phyloP scores from a whole-genome alignment of 495 filamentous ascomycete genomes.

The Cetradonia linearis region DNA sequence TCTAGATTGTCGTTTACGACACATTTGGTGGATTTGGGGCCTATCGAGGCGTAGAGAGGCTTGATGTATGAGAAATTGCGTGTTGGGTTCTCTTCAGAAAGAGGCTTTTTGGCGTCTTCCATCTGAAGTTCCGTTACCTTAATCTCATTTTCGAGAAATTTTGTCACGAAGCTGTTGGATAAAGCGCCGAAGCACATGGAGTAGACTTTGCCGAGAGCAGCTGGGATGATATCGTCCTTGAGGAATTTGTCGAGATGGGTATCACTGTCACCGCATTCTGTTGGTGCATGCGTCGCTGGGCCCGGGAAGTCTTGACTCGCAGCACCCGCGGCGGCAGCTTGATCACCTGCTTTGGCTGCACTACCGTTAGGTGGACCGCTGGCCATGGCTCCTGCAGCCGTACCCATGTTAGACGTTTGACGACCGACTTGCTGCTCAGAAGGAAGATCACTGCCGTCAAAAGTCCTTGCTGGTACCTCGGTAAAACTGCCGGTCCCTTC shows the following conservation, averaged over 20 bases:
- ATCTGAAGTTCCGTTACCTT: conserved; percentile 80
- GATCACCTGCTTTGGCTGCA: conserved; percentile 43
- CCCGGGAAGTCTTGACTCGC: conserved; percentile 68
- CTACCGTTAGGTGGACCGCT: conserved; percentile 28
- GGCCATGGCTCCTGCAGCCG: conserved; percentile 32
- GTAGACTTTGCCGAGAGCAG: conserved; percentile 88
- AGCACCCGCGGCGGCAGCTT: conserved; percentile 44
- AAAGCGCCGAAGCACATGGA: conserved; percentile 72
- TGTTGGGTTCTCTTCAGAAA: conserved; percentile 60
- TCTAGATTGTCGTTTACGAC: conserved; percentile 77
- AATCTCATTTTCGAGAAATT: conserved; percentile 76
- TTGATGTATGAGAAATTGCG: conserved; percentile 85
- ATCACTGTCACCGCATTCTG: conserved; percentile 66
- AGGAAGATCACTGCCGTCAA: conserved; percentile 49
- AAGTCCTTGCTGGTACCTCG: conserved; percentile 49
- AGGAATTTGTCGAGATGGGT: conserved; percentile 75
- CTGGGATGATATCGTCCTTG: conserved; percentile 76
- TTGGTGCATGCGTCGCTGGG: conserved; percentile 69
- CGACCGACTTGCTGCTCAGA: conserved; percentile 41
- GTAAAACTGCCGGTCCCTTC: conserved; percentile 49
- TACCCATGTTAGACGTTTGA: conserved; percentile 55
- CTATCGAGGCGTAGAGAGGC: conserved; percentile 71
- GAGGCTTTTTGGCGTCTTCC: conserved; percentile 66
- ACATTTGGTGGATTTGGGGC: conserved; percentile 92
- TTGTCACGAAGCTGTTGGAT: conserved; percentile 68